These are phyloP conservation scores for Yamadazyma kitorensis DNA, from an alignment of 805 yeast genomes.

Conservation along the genomic window DNA sequence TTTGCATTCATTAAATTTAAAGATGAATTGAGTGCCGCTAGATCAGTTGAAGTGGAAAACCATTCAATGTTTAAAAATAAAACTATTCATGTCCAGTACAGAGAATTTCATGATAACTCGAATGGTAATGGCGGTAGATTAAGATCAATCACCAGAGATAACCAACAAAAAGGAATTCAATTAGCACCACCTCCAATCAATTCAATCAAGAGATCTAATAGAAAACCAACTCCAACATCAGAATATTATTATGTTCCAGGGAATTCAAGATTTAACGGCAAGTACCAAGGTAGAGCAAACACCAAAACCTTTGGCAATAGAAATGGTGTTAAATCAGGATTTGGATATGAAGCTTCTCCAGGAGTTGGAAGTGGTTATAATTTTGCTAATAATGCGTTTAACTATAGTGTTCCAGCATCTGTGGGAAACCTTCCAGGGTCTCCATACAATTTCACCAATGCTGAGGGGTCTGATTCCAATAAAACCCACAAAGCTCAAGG, in stretches of 20 bases:
- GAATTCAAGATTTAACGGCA: background rate
- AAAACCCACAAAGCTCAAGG: constrained; percentile 1
- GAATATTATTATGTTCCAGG: constrained; percentile 3
- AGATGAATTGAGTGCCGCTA: constrained; percentile 71
- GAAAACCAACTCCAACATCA: background rate
- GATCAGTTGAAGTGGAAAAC: constrained; percentile 83
- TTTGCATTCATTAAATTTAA: constrained; percentile 75
- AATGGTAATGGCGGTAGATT: background rate
- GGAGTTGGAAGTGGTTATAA: too few species aligned
- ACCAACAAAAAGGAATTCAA: constrained; percentile 27
- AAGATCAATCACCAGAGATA: constrained; percentile 1
- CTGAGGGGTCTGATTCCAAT: too few species aligned
- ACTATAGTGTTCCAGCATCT: too few species aligned
- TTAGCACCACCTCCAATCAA: constrained; percentile 85
- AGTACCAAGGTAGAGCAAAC: background rate
- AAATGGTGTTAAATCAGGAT: background rate
- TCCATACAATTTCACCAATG: too few species aligned
- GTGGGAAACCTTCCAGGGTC: too few species aligned
- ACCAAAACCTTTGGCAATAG: background rate
- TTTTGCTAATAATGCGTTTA: too few species aligned
- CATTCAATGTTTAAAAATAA: constrained; percentile 70
- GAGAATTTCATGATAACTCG: constrained; percentile 44
- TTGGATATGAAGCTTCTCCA: background rate
- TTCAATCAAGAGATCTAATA: constrained; percentile 22
- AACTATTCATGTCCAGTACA: constrained; percentile 83